Evolutionary conservation across 495 filamentous ascomycete genomes (phyloP), one percentile per base, ranked within the genome.

Genomic region (Penicillium bialowiezense): DNA sequence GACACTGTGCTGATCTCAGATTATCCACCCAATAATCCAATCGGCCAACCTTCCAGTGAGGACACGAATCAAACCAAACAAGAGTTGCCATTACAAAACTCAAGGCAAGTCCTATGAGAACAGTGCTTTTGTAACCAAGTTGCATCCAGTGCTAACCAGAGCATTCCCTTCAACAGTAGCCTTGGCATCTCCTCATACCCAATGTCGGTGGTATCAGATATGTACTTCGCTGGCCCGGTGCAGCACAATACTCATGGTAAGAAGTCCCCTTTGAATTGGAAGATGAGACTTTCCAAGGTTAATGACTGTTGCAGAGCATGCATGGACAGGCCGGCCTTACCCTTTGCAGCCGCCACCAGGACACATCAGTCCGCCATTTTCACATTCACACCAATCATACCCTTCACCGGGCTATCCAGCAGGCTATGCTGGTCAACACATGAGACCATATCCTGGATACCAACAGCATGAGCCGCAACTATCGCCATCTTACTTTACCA

Each of bases 201-300:
- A 42, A 64, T 64, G 61, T 62, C 61, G 15, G 61, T 55, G 45
- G 52, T 49, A 59, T 59, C 61, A 53, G 51, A 56, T 17, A 12
- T 52, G 32, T 62, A 59, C 44, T 57, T 62, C 31, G 52, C 52
- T 52, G 55, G 58, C 51, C 48, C 50, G 28, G 59, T 64, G 61
- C 61, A 64, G 58, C 61, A 51, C 23, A 51, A 61, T 33, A 44
- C 53, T 43, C 44, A 62, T 9, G 47, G 61, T 64, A 55, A 43
- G 58, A n/a, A 41, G 4, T 17, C 15, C 17, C 7, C 6, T 13
- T 10, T 20, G 21, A 18, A 8, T 13, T n/a, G 1, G n/a, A 17
- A 6, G 7, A 14, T 4, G 23, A 43, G 7, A 4, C n/a, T 31
- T 19, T 19, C 36, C n/a, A n/a, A n/a, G n/a, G n/a, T n/a, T n/a